phyloP scores from a whole-genome alignment of 1,284 basidiomycete genomes.

The Crepidotus sp. region DNA sequence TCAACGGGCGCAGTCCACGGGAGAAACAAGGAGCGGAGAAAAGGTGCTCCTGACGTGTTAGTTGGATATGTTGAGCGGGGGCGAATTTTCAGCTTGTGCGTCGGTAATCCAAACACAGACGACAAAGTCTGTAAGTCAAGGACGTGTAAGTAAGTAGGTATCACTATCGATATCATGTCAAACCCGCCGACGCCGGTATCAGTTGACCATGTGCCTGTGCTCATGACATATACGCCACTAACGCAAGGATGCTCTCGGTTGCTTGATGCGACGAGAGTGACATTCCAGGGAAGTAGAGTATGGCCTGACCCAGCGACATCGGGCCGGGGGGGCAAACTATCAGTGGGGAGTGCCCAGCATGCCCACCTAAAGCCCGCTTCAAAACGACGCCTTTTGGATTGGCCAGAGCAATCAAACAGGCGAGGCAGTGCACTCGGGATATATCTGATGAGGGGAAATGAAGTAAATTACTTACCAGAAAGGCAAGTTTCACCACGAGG shows the following conservation, averaged over 20 bases:
- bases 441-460: constrained; percentile 5
- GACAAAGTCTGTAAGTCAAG: constrained; percentile 40
- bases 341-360: too few species aligned
- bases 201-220: not conserved
- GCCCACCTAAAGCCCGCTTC: not conserved
- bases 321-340: not conserved
- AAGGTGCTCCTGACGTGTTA: constrained; percentile 25
- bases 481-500: constrained; percentile 44
- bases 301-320: not conserved
- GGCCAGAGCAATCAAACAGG: not conserved
- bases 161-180: not conserved
- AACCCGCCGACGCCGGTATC: constrained; percentile 4
- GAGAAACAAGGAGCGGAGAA: constrained; percentile 49
- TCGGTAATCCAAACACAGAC: constrained; percentile 47
- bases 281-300: constrained; percentile 1
- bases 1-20: constrained; percentile 24
- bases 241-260: constrained; percentile 8
- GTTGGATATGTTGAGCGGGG: constrained; percentile 19
- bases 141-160: constrained; percentile 10
- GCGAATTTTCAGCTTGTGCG: constrained; percentile 49
- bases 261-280: constrained; percentile 13
- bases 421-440: not conserved
- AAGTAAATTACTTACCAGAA: constrained; percentile 40
- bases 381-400: not conserved
- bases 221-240: constrained; percentile 10